These are phyloP conservation scores for Tolypocladium paradoxum DNA, from an alignment of 2,329 filamentous ascomycete genomes.

Conservation along the genomic window DNA sequence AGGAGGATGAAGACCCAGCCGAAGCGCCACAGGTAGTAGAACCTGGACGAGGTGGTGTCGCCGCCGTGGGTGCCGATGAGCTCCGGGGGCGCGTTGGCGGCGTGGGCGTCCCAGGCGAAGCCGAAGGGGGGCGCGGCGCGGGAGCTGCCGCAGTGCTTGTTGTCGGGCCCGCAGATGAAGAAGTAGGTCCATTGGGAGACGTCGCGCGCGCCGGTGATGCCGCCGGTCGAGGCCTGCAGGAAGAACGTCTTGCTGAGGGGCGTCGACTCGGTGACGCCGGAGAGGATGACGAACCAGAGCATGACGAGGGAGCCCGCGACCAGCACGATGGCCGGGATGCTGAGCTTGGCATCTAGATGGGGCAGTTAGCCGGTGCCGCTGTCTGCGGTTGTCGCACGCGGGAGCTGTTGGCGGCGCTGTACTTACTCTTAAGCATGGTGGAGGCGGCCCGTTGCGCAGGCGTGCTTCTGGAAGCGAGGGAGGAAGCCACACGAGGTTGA, in stretches of 20 bases:
- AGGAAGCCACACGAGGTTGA: not conserved
- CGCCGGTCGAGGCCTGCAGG: constrained; percentile 65
- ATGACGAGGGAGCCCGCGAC: constrained; percentile 40
- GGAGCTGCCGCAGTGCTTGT: constrained; percentile 52
- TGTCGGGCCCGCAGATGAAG: constrained; percentile 60
- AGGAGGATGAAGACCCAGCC: constrained; percentile 88
- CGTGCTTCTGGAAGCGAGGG: not conserved
- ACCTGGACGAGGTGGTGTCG: constrained; percentile 45
- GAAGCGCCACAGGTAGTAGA: constrained; percentile 82
- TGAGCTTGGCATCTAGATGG: constrained; percentile 27
- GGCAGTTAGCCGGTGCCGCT: too few species aligned
- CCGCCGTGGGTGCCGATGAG: constrained; percentile 42
- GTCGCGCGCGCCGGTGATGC: constrained; percentile 56
- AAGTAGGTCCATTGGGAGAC: constrained; percentile 85
- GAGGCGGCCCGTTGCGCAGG: not conserved
- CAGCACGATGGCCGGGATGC: constrained; percentile 34
- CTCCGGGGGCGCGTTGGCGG: constrained; percentile 29
- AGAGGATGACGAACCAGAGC: constrained; percentile 49
- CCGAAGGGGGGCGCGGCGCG: constrained; percentile 58
- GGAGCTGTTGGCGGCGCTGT: too few species aligned
- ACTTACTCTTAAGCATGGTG: not conserved
- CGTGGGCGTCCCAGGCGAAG: constrained; percentile 52
- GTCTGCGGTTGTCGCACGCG: too few species aligned
- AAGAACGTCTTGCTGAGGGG: constrained; percentile 73
- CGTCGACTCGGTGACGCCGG: constrained; percentile 35